Percentiles rank a stretch among this genome's conserved stretches.
These are phyloP conservation scores for Phialophora expanda DNA, from an alignment of 2,329 filamentous ascomycete species.

Conservation along the genomic window DNA sequence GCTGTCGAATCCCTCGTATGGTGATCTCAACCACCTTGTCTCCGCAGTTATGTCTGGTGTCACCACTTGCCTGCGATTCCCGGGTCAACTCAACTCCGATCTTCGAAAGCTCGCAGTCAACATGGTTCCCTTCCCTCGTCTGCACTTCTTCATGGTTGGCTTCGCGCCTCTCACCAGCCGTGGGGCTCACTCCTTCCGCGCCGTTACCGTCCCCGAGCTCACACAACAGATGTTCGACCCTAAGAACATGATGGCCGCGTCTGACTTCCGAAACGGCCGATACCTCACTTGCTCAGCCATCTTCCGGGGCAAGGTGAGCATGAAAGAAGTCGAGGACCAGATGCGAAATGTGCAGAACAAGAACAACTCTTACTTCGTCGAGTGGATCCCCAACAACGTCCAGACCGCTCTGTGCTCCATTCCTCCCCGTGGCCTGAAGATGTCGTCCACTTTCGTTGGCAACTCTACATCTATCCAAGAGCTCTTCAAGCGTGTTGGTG, in stretches of 20 bases:
- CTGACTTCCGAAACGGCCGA: conserved; percentile 99
- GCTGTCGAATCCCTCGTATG: conserved; percentile 97
- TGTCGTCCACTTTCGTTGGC: conserved; percentile 98
- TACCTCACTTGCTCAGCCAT: conserved; percentile 99
- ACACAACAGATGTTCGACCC: conserved; percentile 99
- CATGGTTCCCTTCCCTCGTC: conserved; percentile 99
- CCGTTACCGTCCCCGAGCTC: conserved; percentile 94
- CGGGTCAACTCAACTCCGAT: conserved; percentile 99
- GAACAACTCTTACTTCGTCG: conserved; percentile 99
- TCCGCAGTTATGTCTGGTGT: conserved; percentile 99
- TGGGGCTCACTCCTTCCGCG: conserved; percentile 92
- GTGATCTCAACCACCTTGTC: conserved; percentile 98
- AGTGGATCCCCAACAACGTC: conserved; percentile 99
- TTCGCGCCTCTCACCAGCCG: conserved; percentile 97
- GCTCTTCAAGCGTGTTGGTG: conserved; percentile 99
- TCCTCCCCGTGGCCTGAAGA: conserved; percentile 95
- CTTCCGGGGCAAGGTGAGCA: conserved; percentile 99
- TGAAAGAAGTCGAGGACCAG: conserved; percentile 99
- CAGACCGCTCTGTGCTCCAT: conserved; percentile 99
- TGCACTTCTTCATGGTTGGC: conserved; percentile 99
- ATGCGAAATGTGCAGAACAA: conserved; percentile 99
- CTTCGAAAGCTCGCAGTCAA: conserved; percentile 99
- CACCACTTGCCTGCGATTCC: conserved; percentile 98
- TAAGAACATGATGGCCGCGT: conserved; percentile 99
- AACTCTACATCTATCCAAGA: conserved; percentile 99